phyloP scores from a whole-genome alignment of 257 asterid species.

The Forsythia suspensa region DNA sequence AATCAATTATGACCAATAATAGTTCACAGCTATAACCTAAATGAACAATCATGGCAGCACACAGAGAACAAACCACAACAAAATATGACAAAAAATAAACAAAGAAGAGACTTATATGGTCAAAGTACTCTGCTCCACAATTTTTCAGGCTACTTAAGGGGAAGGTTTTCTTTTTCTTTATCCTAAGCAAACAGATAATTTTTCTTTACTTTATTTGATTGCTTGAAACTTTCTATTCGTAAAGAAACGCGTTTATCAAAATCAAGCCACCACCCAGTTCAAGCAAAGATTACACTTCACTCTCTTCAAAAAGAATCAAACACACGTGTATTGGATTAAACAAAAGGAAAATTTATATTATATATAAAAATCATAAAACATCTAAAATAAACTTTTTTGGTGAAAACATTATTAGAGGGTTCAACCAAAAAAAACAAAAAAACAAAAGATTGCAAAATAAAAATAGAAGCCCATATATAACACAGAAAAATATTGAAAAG shows the following conservation, averaged over 20 bases:
- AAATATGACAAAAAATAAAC: neutral
- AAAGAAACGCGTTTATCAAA: conserved; percentile 21
- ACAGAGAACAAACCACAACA: neutral
- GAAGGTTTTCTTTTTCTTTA: neutral
- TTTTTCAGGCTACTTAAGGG: conserved; percentile 5
- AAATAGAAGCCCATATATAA: neutral
- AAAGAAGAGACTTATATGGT: neutral
- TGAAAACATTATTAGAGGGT: neutral
- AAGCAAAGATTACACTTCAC: conserved; percentile 39
- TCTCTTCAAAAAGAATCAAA: conserved; percentile 38
- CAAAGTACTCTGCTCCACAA: neutral
- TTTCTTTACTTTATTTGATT: neutral
- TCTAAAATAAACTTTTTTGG: neutral
- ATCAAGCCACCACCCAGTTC: conserved; percentile 31
- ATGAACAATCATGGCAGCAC: neutral
- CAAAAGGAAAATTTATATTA: neutral
- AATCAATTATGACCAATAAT: neutral
- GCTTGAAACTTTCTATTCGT: conserved; percentile 17
- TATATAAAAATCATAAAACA: neutral
- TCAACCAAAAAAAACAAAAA: no score
- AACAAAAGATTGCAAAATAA: neutral
- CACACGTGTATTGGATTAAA: conserved; percentile 4
- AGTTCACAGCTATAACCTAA: neutral
- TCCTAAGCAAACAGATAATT: neutral
- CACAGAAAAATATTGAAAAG: neutral